These are phyloP conservation scores for Gryganskiella cystojenkinii DNA, from an alignment of 192 early-diverging fungal species.

Conservation along the genomic window DNA sequence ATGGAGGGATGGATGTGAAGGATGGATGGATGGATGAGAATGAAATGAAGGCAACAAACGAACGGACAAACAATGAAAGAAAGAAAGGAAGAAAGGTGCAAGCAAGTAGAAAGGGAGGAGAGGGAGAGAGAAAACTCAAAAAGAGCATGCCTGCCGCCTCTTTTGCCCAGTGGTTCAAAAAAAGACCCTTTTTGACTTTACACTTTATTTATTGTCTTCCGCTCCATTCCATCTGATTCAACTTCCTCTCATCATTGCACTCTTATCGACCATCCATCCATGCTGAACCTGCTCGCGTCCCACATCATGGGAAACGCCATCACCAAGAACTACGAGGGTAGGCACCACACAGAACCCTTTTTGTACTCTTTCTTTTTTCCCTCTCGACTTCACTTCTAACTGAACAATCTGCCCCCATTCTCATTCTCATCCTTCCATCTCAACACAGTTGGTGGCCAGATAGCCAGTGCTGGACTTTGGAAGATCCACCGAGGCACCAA, in stretches of 20 bases:
- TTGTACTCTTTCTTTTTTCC: neutral
- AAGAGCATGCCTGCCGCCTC: neutral
- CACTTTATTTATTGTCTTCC: too few species aligned
- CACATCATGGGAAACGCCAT: constrained; percentile 53
- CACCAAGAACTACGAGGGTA: constrained; percentile 55
- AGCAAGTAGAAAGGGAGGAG: neutral
- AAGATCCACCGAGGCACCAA: constrained; percentile 70
- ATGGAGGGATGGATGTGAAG: neutral
- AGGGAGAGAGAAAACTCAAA: neutral
- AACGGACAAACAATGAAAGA: neutral
- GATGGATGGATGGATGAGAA: too few species aligned
- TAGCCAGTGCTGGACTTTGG: constrained; percentile 76
- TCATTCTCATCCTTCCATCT: neutral
- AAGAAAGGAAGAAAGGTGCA: neutral
- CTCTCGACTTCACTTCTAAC: neutral
- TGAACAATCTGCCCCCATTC: neutral
- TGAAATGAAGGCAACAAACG: too few species aligned
- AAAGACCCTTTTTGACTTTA: constrained; percentile 8
- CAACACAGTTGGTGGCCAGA: constrained; percentile 56
- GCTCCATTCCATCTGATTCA: neutral
- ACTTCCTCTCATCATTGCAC: neutral
- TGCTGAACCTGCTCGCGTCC: neutral
- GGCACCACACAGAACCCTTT: neutral
- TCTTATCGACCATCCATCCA: neutral
- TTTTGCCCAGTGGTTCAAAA: neutral